Percentiles rank a stretch among this genome's conserved stretches.
Conservation (phyloP, 1,284 basidiomycete species). For the Afroboletus lepidellus region DNA sequence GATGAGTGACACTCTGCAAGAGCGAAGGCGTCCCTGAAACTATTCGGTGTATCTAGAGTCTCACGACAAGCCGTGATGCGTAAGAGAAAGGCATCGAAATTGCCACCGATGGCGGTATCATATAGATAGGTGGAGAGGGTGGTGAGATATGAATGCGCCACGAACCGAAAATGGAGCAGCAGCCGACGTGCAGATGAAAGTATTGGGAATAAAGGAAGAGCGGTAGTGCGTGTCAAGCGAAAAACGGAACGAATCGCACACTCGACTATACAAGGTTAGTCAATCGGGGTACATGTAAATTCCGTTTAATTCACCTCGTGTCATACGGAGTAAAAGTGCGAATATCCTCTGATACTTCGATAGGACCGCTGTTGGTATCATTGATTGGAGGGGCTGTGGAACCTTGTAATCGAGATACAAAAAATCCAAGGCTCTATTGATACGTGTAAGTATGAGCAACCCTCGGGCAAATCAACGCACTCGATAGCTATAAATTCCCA, state of each 20-base stretch:
- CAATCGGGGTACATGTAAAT: not conserved
- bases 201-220: constrained; percentile 57
- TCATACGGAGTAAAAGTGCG: constrained; percentile 71
- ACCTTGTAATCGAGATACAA: constrained; percentile 85
- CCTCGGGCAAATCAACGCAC: constrained; percentile 37
- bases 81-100: constrained; percentile 68
- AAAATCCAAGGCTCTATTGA: constrained; percentile 76
- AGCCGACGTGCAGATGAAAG: constrained; percentile 50
- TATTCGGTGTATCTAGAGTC: constrained; percentile 15
- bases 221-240: constrained; percentile 50
- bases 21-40: constrained; percentile 73
- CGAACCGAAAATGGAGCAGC: constrained; percentile 69
- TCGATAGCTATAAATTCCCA: constrained; percentile 22
- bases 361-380: constrained; percentile 68
- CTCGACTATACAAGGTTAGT: constrained; percentile 51
- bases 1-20: constrained; percentile 69
- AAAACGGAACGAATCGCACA: constrained; percentile 66
- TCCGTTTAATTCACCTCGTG: constrained; percentile 54
- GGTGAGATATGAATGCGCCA: constrained; percentile 67
- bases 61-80: constrained; percentile 37
- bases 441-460: constrained; percentile 47
- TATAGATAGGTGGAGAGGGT: constrained; percentile 68
- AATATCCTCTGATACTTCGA: constrained; percentile 86
- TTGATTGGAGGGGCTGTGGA: constrained; percentile 63
- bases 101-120: constrained; percentile 73